phyloP scores from a whole-genome alignment of 2,329 filamentous ascomycete species.

The Talaromyces sp. region DNA sequence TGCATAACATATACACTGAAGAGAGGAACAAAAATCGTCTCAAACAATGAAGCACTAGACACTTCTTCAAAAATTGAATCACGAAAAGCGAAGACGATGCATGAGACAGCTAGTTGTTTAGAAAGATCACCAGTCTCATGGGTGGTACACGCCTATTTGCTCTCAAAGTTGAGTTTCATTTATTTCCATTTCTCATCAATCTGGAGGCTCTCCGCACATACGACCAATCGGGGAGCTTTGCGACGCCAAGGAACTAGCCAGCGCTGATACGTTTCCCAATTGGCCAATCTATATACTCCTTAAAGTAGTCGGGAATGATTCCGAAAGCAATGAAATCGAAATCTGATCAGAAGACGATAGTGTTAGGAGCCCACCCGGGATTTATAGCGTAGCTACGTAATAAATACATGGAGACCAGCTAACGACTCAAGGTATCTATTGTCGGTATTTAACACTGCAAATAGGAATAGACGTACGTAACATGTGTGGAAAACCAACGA shows the following conservation, averaged over 20 bases:
- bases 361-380: neutral
- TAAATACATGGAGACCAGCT: neutral
- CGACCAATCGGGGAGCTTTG: neutral
- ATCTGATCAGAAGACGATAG: neutral
- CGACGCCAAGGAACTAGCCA: neutral
- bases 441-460: neutral
- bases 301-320: neutral
- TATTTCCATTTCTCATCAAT: neutral
- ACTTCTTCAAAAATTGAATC: no score
- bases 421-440: neutral
- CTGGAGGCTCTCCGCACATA: no score
- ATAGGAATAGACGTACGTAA: no score
- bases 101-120: no score
- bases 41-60: no score
- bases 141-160: no score
- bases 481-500: neutral
- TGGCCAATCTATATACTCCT: neutral
- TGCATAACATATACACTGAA: no score
- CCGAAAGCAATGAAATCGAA: no score
- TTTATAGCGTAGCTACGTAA: neutral
- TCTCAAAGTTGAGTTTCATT: neutral
- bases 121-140: no score
- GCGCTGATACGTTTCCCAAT: neutral
- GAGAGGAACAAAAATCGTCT: no score
- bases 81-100: no score